Percentiles rank a stretch among this genome's conserved stretches.
phyloP scores from a whole-genome alignment of 306 rosid genomes.

The Comarum palustre region DNA sequence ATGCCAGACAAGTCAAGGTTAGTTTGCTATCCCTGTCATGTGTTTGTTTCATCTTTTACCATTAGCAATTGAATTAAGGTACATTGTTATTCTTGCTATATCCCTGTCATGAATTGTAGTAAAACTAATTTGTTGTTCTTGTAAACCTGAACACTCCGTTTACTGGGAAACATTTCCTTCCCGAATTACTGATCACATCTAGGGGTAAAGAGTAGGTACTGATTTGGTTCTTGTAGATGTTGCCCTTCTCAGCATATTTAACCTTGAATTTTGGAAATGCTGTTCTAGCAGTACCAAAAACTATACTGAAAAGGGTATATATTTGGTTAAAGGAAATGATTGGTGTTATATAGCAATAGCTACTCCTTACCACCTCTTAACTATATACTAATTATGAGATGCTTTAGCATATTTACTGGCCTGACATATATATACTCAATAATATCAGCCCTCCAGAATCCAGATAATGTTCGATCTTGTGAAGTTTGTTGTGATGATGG shows the following conservation, averaged over 20 bases:
- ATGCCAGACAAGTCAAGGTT: constrained; percentile 11
- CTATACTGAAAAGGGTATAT: background rate
- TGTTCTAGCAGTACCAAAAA: background rate
- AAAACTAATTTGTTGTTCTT: background rate
- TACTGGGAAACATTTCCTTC: background rate
- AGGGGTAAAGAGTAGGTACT: background rate
- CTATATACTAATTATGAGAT: too few relatives aligned
- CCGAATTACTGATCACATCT: background rate
- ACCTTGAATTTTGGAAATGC: background rate
- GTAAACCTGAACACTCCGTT: background rate
- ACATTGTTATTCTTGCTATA: background rate
- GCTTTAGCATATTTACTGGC: too few relatives aligned
- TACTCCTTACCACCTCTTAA: too few relatives aligned
- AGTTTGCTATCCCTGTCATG: constrained; percentile 16
- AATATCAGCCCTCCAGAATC: background rate
- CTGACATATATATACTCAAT: too few relatives aligned
- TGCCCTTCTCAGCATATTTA: background rate
- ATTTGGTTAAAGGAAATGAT: background rate
- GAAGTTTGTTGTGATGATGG: background rate
- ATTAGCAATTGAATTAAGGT: background rate
- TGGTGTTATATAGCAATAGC: background rate
- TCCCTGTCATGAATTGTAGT: background rate
- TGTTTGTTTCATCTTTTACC: background rate
- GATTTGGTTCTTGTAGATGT: background rate
- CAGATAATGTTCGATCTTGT: background rate